phyloP scores from a whole-genome alignment of 2,329 filamentous ascomycete species.

The Cryphonectria radicalis region DNA sequence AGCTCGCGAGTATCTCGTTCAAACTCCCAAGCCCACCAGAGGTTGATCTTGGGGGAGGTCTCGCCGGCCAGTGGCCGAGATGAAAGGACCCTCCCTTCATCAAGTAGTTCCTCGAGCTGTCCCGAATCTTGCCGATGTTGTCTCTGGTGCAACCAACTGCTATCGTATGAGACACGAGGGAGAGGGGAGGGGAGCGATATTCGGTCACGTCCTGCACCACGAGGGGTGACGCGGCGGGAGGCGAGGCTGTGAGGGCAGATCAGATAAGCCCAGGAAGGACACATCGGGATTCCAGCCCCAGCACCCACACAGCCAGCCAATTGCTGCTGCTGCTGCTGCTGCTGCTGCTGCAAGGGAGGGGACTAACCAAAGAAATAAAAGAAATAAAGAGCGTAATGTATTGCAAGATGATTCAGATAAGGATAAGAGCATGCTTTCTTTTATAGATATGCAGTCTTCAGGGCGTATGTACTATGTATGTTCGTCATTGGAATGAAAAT shows the following conservation, averaged over 20 bases:
- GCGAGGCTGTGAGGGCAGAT: neutral
- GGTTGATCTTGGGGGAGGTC: neutral
- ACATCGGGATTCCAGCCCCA: neutral
- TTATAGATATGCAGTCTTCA: neutral
- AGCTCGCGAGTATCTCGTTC: neutral
- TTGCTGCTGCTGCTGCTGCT: neutral
- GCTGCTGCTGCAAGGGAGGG: too few species aligned
- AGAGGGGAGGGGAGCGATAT: neutral
- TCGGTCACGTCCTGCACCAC: neutral
- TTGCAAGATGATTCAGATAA: neutral
- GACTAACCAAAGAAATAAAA: too few species aligned
- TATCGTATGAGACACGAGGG: neutral
- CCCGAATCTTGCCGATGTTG: conserved; percentile 3
- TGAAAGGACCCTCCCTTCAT: conserved; percentile 10
- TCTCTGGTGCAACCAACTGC: neutral
- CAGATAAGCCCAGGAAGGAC: neutral
- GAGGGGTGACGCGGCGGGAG: neutral
- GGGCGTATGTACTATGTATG: too few species aligned
- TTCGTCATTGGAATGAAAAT: neutral
- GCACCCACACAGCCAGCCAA: too few species aligned
- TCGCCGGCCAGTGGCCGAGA: conserved; percentile 7
- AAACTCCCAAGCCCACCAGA: neutral
- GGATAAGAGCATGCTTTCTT: neutral
- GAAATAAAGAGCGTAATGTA: neutral
- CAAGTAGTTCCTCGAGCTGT: neutral